Conservation (phyloP, 2,329 filamentous ascomycete genomes). For the Epichloe uncinata region DNA sequence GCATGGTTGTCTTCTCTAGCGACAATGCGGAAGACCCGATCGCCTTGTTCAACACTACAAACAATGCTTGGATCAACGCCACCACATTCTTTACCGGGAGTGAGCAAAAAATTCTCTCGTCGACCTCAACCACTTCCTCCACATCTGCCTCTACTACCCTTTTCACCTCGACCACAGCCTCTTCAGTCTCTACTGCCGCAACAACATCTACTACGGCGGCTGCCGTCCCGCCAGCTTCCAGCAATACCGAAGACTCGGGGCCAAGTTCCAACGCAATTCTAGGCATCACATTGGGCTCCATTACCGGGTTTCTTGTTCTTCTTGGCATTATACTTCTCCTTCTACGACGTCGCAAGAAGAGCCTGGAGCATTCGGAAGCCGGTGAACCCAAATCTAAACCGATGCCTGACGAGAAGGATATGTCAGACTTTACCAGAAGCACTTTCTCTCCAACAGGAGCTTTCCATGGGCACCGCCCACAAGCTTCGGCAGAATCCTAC, state of each 20-base stretch:
- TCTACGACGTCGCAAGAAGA: constrained; percentile 34
- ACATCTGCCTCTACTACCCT: constrained; percentile 14
- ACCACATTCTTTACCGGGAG: constrained; percentile 44
- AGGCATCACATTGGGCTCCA: constrained; percentile 69
- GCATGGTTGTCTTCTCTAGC: constrained; percentile 65
- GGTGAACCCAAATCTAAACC: constrained; percentile 27
- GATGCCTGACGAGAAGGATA: constrained; percentile 44
- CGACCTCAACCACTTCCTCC: constrained; percentile 16
- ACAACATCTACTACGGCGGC: constrained; percentile 13
- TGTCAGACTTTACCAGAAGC: constrained; percentile 33
- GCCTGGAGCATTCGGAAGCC: constrained; percentile 34
- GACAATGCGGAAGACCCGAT: constrained; percentile 55
- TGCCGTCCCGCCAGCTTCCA: background rate
- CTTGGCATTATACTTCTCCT: constrained; percentile 61
- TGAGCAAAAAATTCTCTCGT: constrained; percentile 25
- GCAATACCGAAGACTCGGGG: constrained; percentile 12
- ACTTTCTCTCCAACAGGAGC: constrained; percentile 22
- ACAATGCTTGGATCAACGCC: constrained; percentile 69
- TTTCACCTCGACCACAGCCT: constrained; percentile 3
- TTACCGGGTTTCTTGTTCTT: constrained; percentile 58
- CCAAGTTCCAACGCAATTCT: constrained; percentile 46
- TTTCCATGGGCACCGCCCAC: constrained; percentile 38
- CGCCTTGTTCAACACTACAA: constrained; percentile 60
- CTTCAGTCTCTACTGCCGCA: constrained; percentile 11
- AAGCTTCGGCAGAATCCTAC: constrained; percentile 42